Base-by-base conservation (phyloP, 75 land plant species). In the Adiantum capillusveneris region DNA sequence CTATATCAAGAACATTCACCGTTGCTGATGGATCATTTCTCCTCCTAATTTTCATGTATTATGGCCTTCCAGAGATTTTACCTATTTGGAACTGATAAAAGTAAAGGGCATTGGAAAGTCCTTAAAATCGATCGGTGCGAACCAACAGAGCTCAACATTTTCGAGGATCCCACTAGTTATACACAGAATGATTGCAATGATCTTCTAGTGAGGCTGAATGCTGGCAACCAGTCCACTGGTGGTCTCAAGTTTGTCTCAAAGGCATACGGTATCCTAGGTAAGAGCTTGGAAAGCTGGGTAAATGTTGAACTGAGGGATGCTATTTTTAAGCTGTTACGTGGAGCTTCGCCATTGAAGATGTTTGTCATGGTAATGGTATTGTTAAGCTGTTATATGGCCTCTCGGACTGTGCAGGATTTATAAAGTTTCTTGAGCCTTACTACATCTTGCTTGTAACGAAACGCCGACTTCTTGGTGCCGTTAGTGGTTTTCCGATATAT, bases 221-320 rank as follows among this genome's bases (percentile, higher is more conserved):
- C 82, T 69, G 89, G 88, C 31, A 88, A 88, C 53, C 67, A 28
- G 53, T 52, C 89, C 2, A 85, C 83, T 36, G 93, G 93, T 46
- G 93, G 93, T 29, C 80, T 88, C 13, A 84, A 77, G n/a, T 81
- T 88, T 69, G 83, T 88, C 43, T 81, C 89, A 11, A 79, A 69
- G 22, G 88, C 85, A 58, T 88, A 88, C 76, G 89, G 93, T 29
- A 81, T 88, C 71, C 73, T 88, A 58, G 93, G 93, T 85, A 74
- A 29, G 76, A 37, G 27, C 39, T 22, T 51, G 29, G n/a, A n/a
- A n/a, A n/a, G n/a, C n/a, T n/a, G n/a, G n/a, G n/a, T 17, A 12
- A 43, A 43, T 12, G 21, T 7, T 50, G 25, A 50, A 50, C 11
- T 50, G 11, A 34, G 37, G 9, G 37, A 34, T 34, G 3, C 7